Conservation (phyloP, 495 filamentous ascomycete genomes). For the Neurospora africana region DNA sequence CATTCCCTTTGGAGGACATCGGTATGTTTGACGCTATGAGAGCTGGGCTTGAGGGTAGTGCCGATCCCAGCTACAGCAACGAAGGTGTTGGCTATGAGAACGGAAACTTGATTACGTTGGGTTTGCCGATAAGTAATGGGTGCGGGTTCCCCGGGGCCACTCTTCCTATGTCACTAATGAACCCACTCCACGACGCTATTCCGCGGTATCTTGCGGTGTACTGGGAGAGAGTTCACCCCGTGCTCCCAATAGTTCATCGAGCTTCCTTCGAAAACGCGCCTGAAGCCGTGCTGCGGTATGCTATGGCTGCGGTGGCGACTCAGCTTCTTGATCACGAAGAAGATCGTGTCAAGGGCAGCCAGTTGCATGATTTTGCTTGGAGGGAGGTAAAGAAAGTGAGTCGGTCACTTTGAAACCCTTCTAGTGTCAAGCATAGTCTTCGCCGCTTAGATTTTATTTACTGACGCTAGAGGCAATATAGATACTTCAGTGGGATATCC, state of each 20-base stretch:
- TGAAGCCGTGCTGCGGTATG: slow-evolving; percentile 32
- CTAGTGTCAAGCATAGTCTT: neutral
- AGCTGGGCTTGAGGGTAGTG: slow-evolving; percentile 4
- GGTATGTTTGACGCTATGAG: slow-evolving; percentile 9
- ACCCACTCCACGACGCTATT: slow-evolving; percentile 21
- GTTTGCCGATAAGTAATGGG: slow-evolving; percentile 14
- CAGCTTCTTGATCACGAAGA: slow-evolving; percentile 34
- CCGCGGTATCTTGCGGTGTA: slow-evolving; percentile 35
- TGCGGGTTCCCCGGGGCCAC: slow-evolving; percentile 16
- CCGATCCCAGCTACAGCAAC: slow-evolving; percentile 1
- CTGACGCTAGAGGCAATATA: slow-evolving; percentile 7
- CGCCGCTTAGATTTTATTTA: neutral
- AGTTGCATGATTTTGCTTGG: slow-evolving; percentile 36
- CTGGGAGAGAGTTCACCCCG: slow-evolving; percentile 33
- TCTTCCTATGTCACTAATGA: slow-evolving; percentile 22
- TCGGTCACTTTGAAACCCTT: neutral
- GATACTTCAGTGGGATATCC: slow-evolving; percentile 34
- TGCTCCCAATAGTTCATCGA: slow-evolving; percentile 34
- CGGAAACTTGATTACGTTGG: slow-evolving; percentile 20
- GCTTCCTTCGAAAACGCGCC: slow-evolving; percentile 25
- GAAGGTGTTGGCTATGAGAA: slow-evolving; percentile 7
- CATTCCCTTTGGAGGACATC: slow-evolving; percentile 6
- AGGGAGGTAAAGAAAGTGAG: slow-evolving; percentile 31
- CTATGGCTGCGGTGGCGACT: slow-evolving; percentile 40
- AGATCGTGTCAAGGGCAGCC: slow-evolving; percentile 33